Percentiles rank a stretch among this genome's conserved stretches.
phyloP scores from a whole-genome alignment of 2,329 filamentous ascomycete species.

The Clarireedia homoeocarpa region DNA sequence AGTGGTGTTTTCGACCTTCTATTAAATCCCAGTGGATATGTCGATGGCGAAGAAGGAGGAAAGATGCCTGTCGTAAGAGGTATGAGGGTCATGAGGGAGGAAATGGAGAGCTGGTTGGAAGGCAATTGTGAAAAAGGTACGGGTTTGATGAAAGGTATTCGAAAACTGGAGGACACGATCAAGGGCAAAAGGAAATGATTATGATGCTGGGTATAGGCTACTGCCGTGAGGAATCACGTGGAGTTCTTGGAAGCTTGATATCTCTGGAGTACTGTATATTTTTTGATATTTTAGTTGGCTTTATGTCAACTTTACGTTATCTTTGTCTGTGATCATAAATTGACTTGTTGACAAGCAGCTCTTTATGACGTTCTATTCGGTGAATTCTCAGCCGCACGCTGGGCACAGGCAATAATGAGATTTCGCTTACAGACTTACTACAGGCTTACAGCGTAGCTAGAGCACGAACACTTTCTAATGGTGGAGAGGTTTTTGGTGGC shows the following conservation, averaged over 20 bases:
- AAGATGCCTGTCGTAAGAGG: constrained; percentile 66
- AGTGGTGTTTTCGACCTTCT: constrained; percentile 72
- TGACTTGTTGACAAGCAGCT: too few relatives aligned
- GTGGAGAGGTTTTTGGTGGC: not conserved
- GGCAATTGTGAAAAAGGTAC: constrained; percentile 74
- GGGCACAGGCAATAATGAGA: not conserved
- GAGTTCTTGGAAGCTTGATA: not conserved
- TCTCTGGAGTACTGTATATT: not conserved
- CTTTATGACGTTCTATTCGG: not conserved
- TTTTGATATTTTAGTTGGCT: too few relatives aligned
- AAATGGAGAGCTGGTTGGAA: constrained; percentile 80
- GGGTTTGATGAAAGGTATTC: constrained; percentile 61
- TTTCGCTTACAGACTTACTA: not conserved
- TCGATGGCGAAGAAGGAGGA: constrained; percentile 55
- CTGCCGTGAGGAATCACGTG: not conserved
- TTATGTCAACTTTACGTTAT: not conserved
- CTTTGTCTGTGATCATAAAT: not conserved
- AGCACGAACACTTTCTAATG: not conserved
- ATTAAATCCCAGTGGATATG: constrained; percentile 68
- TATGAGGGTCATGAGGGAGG: constrained; percentile 60
- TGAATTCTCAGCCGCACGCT: not conserved
- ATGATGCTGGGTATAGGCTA: not conserved
- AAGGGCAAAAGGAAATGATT: constrained; percentile 19
- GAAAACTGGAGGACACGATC: constrained; percentile 44
- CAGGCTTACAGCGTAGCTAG: not conserved